Evolutionary conservation across 192 early-diverging fungal species (phyloP).

Genomic region (Mortierella hygrophila): DNA sequence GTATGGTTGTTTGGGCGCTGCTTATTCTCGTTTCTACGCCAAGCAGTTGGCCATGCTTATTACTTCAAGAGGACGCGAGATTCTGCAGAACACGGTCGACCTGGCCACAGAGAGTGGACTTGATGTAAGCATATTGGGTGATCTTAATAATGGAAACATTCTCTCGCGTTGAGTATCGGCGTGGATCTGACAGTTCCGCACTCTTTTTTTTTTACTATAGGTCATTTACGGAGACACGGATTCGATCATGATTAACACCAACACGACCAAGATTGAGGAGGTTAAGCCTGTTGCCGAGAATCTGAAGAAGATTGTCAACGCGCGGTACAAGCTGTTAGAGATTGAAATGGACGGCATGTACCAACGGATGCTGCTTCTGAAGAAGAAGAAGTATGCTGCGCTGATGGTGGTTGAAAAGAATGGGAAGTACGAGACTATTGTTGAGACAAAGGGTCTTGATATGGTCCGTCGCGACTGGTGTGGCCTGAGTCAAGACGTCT

Average conservation of each 20-base stretch:
- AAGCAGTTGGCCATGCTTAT: constrained; percentile 98
- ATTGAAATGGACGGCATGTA: constrained; percentile 97
- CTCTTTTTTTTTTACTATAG: constrained; percentile 31
- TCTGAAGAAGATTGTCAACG: constrained; percentile 89
- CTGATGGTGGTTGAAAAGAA: constrained; percentile 74
- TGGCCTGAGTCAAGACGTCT: constrained; percentile 91
- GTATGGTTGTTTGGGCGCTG: constrained; percentile 98
- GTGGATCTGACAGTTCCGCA: background rate
- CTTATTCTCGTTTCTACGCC: constrained; percentile 94
- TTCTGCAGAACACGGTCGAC: constrained; percentile 92
- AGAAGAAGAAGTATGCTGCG: constrained; percentile 99
- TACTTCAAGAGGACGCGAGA: constrained; percentile 94
- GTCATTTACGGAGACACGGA: constrained; percentile 99
- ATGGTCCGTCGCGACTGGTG: constrained; percentile 99
- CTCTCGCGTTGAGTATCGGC: too few relatives aligned
- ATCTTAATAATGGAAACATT: too few relatives aligned
- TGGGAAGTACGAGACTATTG: constrained; percentile 57
- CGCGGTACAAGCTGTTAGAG: constrained; percentile 93
- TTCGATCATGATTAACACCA: constrained; percentile 98
- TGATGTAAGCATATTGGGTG: constrained; percentile 62
- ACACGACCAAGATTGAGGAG: constrained; percentile 74
- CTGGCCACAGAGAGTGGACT: constrained; percentile 83
- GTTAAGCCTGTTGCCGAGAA: constrained; percentile 86
- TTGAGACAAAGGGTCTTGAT: constrained; percentile 96
- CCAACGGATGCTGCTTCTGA: constrained; percentile 89